Conservation (phyloP, 805 yeast genomes). For the Starmerella vaccinii region DNA sequence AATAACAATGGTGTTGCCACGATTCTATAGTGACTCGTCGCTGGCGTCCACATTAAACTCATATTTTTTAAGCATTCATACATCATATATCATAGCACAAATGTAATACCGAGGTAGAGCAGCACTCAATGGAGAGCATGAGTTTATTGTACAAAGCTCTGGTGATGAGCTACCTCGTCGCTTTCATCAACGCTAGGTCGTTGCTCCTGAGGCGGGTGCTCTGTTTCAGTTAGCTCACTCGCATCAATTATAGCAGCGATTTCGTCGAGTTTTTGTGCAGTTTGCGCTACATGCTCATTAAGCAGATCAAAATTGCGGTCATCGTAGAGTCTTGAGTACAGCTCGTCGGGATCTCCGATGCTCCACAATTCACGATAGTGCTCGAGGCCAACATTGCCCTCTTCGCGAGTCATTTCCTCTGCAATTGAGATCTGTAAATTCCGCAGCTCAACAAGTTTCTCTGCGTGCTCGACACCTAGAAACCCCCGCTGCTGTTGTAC, state of each 20-base stretch:
- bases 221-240: conserved; percentile 12
- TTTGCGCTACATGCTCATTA: conserved; percentile 40
- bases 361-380: conserved; percentile 30
- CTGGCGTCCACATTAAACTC: too few species aligned
- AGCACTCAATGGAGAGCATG: too few species aligned
- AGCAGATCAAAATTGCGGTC: conserved; percentile 46
- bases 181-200: not conserved
- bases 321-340: conserved; percentile 35
- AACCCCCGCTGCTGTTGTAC: conserved; percentile 31
- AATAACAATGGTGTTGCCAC: conserved; percentile 13
- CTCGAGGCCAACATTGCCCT: conserved; percentile 25
- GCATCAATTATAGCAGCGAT: conserved; percentile 39
- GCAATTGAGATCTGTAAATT: conserved; percentile 45
- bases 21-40: conserved; percentile 20
- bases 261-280: conserved; percentile 40
- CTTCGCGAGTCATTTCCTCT: conserved; percentile 33
- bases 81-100: too few species aligned
- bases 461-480: conserved; percentile 38
- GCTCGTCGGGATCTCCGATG: conserved; percentile 24
- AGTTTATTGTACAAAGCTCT: not conserved
- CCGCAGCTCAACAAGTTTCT: conserved; percentile 45
- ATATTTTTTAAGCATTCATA: not conserved
- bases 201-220: not conserved
- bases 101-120: too few species aligned
- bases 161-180: not conserved